Conservation (phyloP, 140 eudicot species). For the Erigeron philadelphicus region DNA sequence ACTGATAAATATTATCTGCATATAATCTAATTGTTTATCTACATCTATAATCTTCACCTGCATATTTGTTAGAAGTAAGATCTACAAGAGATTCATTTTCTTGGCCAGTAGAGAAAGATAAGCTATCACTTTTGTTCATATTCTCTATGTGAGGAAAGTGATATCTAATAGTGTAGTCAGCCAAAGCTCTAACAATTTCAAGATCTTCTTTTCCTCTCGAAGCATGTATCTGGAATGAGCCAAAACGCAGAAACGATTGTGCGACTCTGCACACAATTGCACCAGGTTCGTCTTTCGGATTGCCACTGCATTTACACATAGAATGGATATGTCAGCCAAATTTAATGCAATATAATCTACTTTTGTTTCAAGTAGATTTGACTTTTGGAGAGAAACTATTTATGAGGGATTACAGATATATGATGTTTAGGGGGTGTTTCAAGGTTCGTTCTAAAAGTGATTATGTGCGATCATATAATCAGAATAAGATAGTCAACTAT, state of each 20-base stretch:
- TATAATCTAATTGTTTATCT: neutral
- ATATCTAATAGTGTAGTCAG: conserved; percentile 85
- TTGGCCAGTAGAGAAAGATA: conserved; percentile 74
- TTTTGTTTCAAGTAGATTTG: neutral
- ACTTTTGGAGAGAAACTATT: neutral
- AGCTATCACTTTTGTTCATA: conserved; percentile 57
- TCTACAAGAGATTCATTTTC: conserved; percentile 70
- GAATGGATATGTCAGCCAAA: neutral
- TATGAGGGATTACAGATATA: no score
- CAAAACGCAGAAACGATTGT: conserved; percentile 88
- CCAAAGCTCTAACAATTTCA: conserved; percentile 63
- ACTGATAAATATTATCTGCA: neutral
- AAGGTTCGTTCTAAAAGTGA: no score
- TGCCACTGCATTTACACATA: conserved; percentile 65
- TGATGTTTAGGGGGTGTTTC: neutral
- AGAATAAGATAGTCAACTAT: no score
- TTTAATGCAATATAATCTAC: neutral
- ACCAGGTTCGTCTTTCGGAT: conserved; percentile 99
- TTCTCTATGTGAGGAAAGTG: conserved; percentile 92
- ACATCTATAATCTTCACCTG: conserved; percentile 43
- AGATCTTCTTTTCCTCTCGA: conserved; percentile 79
- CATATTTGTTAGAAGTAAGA: conserved; percentile 92
- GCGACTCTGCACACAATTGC: conserved; percentile 98
- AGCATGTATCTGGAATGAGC: conserved; percentile 86
- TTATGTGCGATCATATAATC: no score